Conservation (phyloP, 2,329 filamentous ascomycete species). For the Alternaria sp. region DNA sequence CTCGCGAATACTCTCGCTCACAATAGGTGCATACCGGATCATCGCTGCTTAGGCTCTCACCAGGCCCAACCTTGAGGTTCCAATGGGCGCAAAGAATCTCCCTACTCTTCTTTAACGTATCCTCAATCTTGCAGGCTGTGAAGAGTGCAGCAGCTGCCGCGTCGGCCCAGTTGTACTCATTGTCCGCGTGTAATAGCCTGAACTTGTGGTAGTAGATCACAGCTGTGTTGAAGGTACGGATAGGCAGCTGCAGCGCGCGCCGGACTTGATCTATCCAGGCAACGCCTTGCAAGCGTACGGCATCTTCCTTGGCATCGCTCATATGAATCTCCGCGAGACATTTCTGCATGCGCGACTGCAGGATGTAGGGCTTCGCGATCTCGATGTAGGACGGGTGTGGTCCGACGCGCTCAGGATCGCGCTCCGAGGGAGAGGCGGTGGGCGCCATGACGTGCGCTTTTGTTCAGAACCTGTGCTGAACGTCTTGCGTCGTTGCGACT, state of each 20-base stretch:
- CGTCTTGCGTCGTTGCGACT: background rate
- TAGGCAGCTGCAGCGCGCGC: slow-evolving; percentile 77
- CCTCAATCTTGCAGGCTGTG: slow-evolving; percentile 95
- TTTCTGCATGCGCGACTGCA: slow-evolving; percentile 79
- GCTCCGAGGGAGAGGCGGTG: slow-evolving; percentile 32
- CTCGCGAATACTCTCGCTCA: background rate
- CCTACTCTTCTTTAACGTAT: slow-evolving; percentile 94
- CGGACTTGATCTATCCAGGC: slow-evolving; percentile 88
- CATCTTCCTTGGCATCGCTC: slow-evolving; percentile 80
- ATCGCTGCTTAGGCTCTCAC: slow-evolving; percentile 76
- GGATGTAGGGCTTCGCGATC: slow-evolving; percentile 76
- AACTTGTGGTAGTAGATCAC: slow-evolving; percentile 95
- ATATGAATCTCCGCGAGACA: slow-evolving; percentile 72
- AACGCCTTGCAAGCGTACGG: slow-evolving; percentile 81
- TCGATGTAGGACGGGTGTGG: slow-evolving; percentile 70
- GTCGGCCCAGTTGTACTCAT: slow-evolving; percentile 83
- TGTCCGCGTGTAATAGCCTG: slow-evolving; percentile 81
- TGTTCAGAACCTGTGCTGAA: background rate
- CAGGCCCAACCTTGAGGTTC: slow-evolving; percentile 75
- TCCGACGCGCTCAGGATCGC: slow-evolving; percentile 44
- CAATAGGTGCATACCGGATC: slow-evolving; percentile 68
- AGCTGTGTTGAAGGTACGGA: slow-evolving; percentile 90
- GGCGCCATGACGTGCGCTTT: slow-evolving; percentile 36
- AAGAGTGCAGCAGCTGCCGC: slow-evolving; percentile 88
- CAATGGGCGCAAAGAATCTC: slow-evolving; percentile 92